phyloP scores from a whole-genome alignment of 164 flowering plant species.

The Magnolia kwangsiensis region DNA sequence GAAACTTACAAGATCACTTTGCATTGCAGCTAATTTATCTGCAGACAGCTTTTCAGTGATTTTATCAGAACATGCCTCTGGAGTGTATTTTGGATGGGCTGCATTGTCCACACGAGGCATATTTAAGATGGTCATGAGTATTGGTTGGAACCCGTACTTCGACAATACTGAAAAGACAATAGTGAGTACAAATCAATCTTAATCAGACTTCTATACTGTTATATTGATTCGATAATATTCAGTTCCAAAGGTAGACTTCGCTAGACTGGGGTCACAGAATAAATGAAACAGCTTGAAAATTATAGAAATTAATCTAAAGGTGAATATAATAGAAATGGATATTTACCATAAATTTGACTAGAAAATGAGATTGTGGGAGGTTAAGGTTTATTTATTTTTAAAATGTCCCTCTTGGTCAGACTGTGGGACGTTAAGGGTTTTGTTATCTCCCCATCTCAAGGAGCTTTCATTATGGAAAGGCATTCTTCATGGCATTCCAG shows the following conservation, averaged over 20 bases:
- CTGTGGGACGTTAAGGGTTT: too few species aligned
- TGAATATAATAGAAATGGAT: background rate
- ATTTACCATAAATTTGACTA: background rate
- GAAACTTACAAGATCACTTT: background rate
- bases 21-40: constrained; percentile 75
- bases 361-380: background rate
- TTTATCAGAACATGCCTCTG: constrained; percentile 68
- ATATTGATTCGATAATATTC: background rate
- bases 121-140: constrained; percentile 96
- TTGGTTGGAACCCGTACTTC: constrained; percentile 96
- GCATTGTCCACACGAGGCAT: constrained; percentile 60
- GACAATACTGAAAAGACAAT: constrained; percentile 85
- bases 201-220: background rate
- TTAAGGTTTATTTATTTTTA: too few species aligned
- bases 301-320: background rate
- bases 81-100: constrained; percentile 99
- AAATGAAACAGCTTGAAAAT: background rate
- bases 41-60: constrained; percentile 48
- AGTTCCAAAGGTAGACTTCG: background rate
- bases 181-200: constrained; percentile 44
- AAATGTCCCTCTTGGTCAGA: too few species aligned
- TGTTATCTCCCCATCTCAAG: too few species aligned
- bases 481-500: too few species aligned
- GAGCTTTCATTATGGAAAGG: too few species aligned
- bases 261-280: background rate